phyloP scores from a whole-genome alignment of 1,284 basidiomycete genomes.

The Cutaneotrichosporon arboriforme region DNA sequence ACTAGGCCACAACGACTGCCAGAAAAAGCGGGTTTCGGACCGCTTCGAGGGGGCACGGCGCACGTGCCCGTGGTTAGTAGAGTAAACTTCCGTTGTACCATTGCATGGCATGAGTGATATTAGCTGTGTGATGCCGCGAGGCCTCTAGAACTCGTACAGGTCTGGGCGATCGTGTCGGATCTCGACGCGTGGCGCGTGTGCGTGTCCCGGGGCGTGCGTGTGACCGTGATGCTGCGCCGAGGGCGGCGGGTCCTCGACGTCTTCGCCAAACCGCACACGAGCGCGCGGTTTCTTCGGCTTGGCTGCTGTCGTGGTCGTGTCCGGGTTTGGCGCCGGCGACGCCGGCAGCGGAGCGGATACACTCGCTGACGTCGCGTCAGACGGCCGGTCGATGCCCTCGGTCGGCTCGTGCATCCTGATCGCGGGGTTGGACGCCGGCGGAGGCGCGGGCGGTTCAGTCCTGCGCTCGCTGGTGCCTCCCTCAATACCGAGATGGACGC shows the following conservation, averaged over 20 bases:
- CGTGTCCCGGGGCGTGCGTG: slow-evolving; percentile 2
- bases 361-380: neutral
- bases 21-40: no score
- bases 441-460: slow-evolving; percentile 49
- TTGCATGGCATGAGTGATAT: no score
- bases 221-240: slow-evolving; percentile 13
- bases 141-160: slow-evolving; percentile 49
- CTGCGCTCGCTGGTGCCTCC: slow-evolving; percentile 82
- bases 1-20: no score
- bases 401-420: neutral
- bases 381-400: slow-evolving; percentile 2
- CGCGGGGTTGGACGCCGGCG: no score
- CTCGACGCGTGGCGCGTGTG: slow-evolving; percentile 14
- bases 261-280: slow-evolving; percentile 38
- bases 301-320: no score
- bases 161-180: slow-evolving; percentile 49
- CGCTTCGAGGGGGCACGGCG: no score
- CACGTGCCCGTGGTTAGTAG: no score
- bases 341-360: slow-evolving; percentile 3
- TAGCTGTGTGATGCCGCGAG: no score
- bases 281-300: slow-evolving; percentile 26
- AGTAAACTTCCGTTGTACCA: no score
- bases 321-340: no score
- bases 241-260: neutral
- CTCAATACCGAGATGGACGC: slow-evolving; percentile 85